These are phyloP conservation scores for Eucalyptus caleyi DNA, from an alignment of 345 rosid species.

Conservation along the genomic window DNA sequence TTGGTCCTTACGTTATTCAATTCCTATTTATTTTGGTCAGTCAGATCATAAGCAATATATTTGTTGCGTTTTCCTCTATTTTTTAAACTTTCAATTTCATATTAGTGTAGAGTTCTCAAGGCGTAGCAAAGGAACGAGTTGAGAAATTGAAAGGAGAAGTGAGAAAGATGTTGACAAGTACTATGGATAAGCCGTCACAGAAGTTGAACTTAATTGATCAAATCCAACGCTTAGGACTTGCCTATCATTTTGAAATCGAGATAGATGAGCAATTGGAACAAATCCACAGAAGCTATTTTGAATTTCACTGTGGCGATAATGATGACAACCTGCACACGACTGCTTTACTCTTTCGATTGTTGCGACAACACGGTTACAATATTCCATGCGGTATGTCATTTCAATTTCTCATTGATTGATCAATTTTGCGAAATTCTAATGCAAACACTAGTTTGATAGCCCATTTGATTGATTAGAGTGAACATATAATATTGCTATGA, in stretches of 20 bases:
- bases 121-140: not conserved
- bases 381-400: conserved; percentile 1
- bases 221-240: conserved; percentile 4
- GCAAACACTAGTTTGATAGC: not conserved
- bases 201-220: not conserved
- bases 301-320: not conserved
- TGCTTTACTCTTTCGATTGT: conserved; percentile 10
- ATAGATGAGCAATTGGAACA: not conserved
- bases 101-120: not conserved
- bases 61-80: not conserved
- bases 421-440: not conserved
- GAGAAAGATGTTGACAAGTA: not conserved
- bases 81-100: not conserved
- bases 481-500: not conserved
- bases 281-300: not conserved
- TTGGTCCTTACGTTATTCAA: too few relatives aligned
- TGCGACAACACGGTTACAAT: conserved; percentile 6
- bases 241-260: conserved; percentile 10
- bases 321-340: not conserved
- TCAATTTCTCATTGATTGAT: not conserved
- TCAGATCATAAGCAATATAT: not conserved
- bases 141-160: conserved; percentile 3
- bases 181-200: not conserved
- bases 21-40: not conserved
- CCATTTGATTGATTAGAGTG: not conserved